A percentile compares a stretch with the other conserved stretches of the same genome.
These are phyloP conservation scores for Magnolia sinica DNA, from an alignment of 164 flowering plant species.

Conservation along the genomic window DNA sequence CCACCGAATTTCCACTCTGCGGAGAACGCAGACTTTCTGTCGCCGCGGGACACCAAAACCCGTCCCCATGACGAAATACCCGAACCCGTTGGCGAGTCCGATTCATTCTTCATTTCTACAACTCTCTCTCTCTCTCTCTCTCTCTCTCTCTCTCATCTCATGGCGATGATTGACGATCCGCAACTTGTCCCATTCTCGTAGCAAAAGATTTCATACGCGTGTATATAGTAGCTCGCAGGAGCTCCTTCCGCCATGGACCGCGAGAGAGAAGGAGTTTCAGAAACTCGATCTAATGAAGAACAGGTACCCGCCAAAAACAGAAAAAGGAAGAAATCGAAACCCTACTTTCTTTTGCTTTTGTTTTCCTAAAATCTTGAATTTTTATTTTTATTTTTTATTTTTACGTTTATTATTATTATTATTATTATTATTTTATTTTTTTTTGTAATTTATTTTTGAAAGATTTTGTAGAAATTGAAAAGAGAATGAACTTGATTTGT, in stretches of 20 bases:
- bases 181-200: neutral
- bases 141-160: neutral
- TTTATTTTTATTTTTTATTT: too few species aligned
- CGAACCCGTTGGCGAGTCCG: too few species aligned
- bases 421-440: too few species aligned
- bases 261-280: neutral
- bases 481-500: neutral
- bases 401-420: too few species aligned
- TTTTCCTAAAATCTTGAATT: neutral
- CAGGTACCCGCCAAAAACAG: neutral
- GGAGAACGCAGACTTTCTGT: too few species aligned
- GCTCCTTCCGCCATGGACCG: slow-evolving; percentile 1
- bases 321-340: too few species aligned
- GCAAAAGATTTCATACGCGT: too few species aligned
- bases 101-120: too few species aligned
- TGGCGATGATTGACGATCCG: neutral
- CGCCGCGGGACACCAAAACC: too few species aligned
- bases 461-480: neutral
- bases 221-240: neutral
- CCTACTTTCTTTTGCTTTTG: neutral
- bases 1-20: too few species aligned
- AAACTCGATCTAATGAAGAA: slow-evolving; percentile 2
- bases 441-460: neutral
- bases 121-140: neutral
- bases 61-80: too few species aligned